These are phyloP conservation scores for Backusella westeae DNA, from an alignment of 192 early-diverging fungal genomes.

Conservation along the genomic window DNA sequence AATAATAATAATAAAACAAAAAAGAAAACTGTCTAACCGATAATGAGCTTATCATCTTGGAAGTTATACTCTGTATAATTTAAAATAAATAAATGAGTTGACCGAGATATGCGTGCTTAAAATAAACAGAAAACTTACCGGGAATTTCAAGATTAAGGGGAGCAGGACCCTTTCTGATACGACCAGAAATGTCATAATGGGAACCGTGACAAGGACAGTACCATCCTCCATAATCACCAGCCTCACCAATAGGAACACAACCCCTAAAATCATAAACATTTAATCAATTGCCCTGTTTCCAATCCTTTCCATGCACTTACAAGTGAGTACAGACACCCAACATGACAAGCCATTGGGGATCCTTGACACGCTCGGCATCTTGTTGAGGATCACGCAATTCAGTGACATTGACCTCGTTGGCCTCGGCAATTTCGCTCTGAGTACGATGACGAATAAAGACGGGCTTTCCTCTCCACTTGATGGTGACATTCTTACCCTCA, in stretches of 20 bases:
- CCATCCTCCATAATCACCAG: constrained; percentile 98
- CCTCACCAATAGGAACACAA: constrained; percentile 97
- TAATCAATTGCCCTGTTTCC: constrained; percentile 12
- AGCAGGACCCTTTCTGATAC: constrained; percentile 97
- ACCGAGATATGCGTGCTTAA: neutral
- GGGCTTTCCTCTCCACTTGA: constrained; percentile 99
- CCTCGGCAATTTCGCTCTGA: constrained; percentile 90
- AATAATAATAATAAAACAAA: neutral
- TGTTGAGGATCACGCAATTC: constrained; percentile 90
- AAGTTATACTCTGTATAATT: constrained; percentile 50
- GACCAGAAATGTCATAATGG: constrained; percentile 98
- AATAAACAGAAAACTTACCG: constrained; percentile 38
- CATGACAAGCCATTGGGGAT: constrained; percentile 97
- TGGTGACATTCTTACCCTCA: constrained; percentile 92
- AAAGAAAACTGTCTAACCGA: constrained; percentile 64
- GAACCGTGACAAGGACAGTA: constrained; percentile 99
- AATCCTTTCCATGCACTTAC: constrained; percentile 22
- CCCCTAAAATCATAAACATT: constrained; percentile 68
- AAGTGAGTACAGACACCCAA: constrained; percentile 68
- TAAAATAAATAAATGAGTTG: neutral
- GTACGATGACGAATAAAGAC: constrained; percentile 98
- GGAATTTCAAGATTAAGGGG: constrained; percentile 98
- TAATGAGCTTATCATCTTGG: constrained; percentile 77
- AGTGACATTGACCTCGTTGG: constrained; percentile 74
- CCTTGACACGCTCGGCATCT: constrained; percentile 85